phyloP scores from a whole-genome alignment of 1,284 basidiomycete species.

The Boletellus sp. region DNA sequence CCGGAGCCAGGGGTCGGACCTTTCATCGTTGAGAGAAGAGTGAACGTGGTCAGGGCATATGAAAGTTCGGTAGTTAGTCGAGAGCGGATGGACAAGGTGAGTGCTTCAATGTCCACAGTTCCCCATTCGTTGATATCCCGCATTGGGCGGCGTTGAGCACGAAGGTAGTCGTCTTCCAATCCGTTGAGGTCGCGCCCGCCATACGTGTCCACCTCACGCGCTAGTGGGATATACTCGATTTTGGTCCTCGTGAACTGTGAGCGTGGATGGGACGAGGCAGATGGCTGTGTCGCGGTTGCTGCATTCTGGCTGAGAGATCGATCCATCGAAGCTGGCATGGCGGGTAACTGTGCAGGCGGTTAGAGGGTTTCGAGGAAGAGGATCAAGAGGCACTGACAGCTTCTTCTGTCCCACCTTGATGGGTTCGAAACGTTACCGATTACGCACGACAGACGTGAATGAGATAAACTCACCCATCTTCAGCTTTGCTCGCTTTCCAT shows the following conservation, averaged over 20 bases:
- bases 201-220: slow-evolving; percentile 71
- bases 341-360: slow-evolving; percentile 17
- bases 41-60: slow-evolving; percentile 87
- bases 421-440: slow-evolving; percentile 26
- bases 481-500: slow-evolving; percentile 63
- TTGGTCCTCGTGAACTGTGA: slow-evolving; percentile 65
- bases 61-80: slow-evolving; percentile 81
- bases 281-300: slow-evolving; percentile 10
- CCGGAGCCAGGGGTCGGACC: slow-evolving; percentile 57
- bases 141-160: slow-evolving; percentile 51
- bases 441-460: slow-evolving; percentile 23
- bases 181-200: slow-evolving; percentile 81
- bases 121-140: slow-evolving; percentile 81
- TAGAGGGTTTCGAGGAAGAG: slow-evolving; percentile 11
- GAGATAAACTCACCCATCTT: slow-evolving; percentile 53
- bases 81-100: slow-evolving; percentile 88
- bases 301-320: slow-evolving; percentile 16
- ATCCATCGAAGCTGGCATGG: slow-evolving; percentile 24
- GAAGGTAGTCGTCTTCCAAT: slow-evolving; percentile 64
- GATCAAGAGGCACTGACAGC: slow-evolving; percentile 21
- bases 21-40: slow-evolving; percentile 79
- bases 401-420: slow-evolving; percentile 42
- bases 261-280: slow-evolving; percentile 34
- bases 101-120: slow-evolving; percentile 81
- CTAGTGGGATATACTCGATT: slow-evolving; percentile 87